phyloP scores from a whole-genome alignment of 2,329 filamentous ascomycete species.

The Calcarisporium arbuscula region DNA sequence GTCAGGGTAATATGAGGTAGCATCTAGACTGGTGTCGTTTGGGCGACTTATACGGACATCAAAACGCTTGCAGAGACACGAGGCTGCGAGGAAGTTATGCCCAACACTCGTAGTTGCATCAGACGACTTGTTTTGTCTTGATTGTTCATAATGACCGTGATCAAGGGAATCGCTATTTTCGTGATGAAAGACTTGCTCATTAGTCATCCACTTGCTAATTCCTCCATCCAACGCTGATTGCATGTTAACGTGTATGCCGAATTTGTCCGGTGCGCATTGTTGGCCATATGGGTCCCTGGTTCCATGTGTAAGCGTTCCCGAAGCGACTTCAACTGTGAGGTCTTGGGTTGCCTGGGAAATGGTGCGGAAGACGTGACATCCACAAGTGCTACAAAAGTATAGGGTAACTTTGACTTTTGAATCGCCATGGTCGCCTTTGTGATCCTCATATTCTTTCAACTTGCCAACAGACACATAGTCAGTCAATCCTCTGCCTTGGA shows the following conservation, averaged over 20 bases:
- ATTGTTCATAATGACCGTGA: background rate
- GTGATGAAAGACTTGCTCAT: background rate
- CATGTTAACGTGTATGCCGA: slow-evolving; percentile 1
- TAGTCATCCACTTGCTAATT: slow-evolving; percentile 3
- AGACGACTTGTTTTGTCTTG: no score
- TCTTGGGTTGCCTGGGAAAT: background rate
- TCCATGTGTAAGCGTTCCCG: background rate
- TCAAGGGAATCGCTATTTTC: background rate
- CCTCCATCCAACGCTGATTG: background rate
- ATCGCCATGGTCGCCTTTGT: slow-evolving; percentile 1
- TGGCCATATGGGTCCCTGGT: no score
- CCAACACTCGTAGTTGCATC: no score
- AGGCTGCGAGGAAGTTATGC: slow-evolving; percentile 18
- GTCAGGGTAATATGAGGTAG: slow-evolving; percentile 46
- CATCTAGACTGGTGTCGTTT: slow-evolving; percentile 34
- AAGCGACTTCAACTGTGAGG: background rate
- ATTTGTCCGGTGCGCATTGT: background rate
- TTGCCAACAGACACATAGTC: slow-evolving; percentile 1
- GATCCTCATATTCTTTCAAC: no score
- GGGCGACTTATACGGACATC: slow-evolving; percentile 53
- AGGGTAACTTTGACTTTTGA: slow-evolving; percentile 11
- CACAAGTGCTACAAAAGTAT: slow-evolving; percentile 35
- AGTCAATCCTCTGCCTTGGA: slow-evolving; percentile 8
- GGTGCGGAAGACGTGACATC: slow-evolving; percentile 33
- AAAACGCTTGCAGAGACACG: slow-evolving; percentile 34